phyloP scores from a whole-genome alignment of 2,329 filamentous ascomycete species.

The Penicillium sp. region DNA sequence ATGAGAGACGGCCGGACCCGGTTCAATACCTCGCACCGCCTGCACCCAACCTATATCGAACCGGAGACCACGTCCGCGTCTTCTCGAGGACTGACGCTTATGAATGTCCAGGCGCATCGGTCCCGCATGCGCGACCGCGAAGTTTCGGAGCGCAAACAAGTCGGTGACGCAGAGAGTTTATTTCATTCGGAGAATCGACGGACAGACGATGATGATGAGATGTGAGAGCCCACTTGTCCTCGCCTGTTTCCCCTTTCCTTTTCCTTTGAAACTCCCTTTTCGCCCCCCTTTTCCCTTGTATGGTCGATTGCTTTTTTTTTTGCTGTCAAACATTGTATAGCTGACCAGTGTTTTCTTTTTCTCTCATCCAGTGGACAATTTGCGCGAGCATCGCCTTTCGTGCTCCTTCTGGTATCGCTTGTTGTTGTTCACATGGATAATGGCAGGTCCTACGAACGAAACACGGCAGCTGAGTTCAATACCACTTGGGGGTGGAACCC shows the following conservation, averaged over 20 bases:
- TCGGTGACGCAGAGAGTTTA: slow-evolving; percentile 77
- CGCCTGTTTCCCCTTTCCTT: background rate
- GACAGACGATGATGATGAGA: slow-evolving; percentile 16
- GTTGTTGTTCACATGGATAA: slow-evolving; percentile 2
- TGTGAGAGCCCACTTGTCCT: slow-evolving; percentile 6
- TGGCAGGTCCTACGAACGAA: slow-evolving; percentile 3
- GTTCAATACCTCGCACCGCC: slow-evolving; percentile 37
- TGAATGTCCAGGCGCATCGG: slow-evolving; percentile 54
- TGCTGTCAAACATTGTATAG: too few relatives aligned
- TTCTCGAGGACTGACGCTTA: slow-evolving; percentile 49
- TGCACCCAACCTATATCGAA: slow-evolving; percentile 34
- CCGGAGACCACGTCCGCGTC: slow-evolving; percentile 28
- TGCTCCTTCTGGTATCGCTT: slow-evolving; percentile 2
- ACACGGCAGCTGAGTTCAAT: slow-evolving; percentile 2
- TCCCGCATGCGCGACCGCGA: slow-evolving; percentile 67
- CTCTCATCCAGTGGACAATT: background rate
- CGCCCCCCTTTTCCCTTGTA: background rate
- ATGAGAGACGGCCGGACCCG: slow-evolving; percentile 64
- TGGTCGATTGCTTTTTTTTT: background rate
- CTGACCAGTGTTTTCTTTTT: background rate
- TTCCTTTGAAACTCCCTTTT: background rate
- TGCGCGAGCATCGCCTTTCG: slow-evolving; percentile 1
- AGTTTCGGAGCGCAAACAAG: slow-evolving; percentile 80
- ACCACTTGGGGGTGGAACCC: slow-evolving; percentile 3
- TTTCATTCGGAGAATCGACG: slow-evolving; percentile 50